phyloP scores from a whole-genome alignment of 805 yeast species.

The Candida patagonica region DNA sequence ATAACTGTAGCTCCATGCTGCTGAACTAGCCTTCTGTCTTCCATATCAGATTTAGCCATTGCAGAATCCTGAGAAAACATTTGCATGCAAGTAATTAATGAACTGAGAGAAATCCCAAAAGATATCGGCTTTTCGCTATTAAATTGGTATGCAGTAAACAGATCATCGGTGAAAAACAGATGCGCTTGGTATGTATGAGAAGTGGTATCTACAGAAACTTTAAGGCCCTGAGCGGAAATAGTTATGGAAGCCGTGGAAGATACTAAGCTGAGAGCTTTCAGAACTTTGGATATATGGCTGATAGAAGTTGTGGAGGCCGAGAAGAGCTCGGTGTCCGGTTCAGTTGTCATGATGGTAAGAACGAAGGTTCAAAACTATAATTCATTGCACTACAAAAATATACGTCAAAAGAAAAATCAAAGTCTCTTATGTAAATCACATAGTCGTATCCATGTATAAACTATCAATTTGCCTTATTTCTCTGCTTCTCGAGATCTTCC shows the following conservation, averaged over 20 bases:
- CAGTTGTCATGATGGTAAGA: neutral
- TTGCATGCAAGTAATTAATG: slow-evolving; percentile 20
- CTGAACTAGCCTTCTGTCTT: too few species aligned
- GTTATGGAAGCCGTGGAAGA: slow-evolving; percentile 33
- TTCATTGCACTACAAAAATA: too few species aligned
- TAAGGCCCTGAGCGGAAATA: slow-evolving; percentile 42
- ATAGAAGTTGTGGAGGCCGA: slow-evolving; percentile 40
- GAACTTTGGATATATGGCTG: slow-evolving; percentile 38
- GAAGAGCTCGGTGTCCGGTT: slow-evolving; percentile 17
- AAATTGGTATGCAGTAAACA: slow-evolving; percentile 18
- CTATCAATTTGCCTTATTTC: too few species aligned
- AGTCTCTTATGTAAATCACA: too few species aligned
- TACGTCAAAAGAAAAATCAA: too few species aligned
- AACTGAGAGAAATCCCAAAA: slow-evolving; percentile 15
- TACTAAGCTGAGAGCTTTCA: slow-evolving; percentile 35
- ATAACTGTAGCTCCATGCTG: slow-evolving; percentile 3
- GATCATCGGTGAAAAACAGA: slow-evolving; percentile 13
- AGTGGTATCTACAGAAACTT: slow-evolving; percentile 35
- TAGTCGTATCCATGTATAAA: too few species aligned
- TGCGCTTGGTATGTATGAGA: slow-evolving; percentile 19
- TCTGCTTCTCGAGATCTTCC: slow-evolving; percentile 8
- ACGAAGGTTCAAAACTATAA: neutral
- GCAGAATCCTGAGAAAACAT: slow-evolving; percentile 14
- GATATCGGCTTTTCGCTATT: slow-evolving; percentile 4
- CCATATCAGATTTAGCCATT: slow-evolving; percentile 1